Conservation (phyloP, 2,329 filamentous ascomycete species). For the Arthroderma uncinatum region DNA sequence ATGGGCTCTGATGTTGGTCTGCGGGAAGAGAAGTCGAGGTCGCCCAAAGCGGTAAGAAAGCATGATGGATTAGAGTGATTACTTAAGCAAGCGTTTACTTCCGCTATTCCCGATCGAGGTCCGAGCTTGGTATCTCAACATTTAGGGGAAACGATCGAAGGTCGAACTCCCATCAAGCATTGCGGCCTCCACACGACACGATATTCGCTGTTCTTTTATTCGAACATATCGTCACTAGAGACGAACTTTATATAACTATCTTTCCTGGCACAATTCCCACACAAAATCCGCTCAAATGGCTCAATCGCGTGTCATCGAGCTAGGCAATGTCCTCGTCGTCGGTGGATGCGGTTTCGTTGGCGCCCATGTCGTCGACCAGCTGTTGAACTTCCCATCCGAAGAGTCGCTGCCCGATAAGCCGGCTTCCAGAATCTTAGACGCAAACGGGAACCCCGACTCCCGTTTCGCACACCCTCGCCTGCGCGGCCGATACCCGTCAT, state of each 20-base stretch:
- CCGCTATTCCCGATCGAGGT: neutral
- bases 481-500: slow-evolving; percentile 32
- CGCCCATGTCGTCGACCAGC: slow-evolving; percentile 66
- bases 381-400: slow-evolving; percentile 50
- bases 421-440: slow-evolving; percentile 7
- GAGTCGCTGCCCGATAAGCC: slow-evolving; percentile 6
- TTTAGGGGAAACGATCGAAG: neutral
- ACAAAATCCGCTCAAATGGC: neutral
- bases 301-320: slow-evolving; percentile 24
- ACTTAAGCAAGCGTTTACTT: neutral
- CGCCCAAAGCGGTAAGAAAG: neutral
- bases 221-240: neutral
- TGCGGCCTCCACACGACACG: neutral
- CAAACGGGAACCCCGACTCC: slow-evolving; percentile 22
- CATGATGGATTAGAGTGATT: neutral
- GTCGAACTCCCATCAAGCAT: neutral
- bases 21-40: neutral
- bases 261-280: neutral
- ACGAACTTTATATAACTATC: neutral
- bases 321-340: slow-evolving; percentile 65
- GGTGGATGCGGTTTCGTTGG: slow-evolving; percentile 78
- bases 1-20: neutral
- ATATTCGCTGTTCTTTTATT: neutral
- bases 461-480: slow-evolving; percentile 29
- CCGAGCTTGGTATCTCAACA: neutral